A percentile compares a stretch with the other conserved stretches of the same genome.
Evolutionary conservation across 306 rosid genomes (phyloP).

Genomic region (Cucurbita maxima): DNA sequence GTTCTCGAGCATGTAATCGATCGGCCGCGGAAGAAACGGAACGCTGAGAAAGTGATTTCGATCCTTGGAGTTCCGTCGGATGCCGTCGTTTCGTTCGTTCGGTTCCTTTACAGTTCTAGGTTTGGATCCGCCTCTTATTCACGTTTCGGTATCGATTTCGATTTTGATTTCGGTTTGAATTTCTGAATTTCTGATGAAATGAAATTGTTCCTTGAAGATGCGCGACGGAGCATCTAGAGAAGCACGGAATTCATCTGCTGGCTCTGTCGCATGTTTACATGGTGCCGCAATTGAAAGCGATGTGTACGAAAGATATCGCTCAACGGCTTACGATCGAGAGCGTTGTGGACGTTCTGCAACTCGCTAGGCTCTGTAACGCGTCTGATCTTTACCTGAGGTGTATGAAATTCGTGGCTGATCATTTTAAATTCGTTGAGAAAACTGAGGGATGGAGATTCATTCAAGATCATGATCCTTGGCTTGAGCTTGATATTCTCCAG

Average conservation of each 20-base stretch:
- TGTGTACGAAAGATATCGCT: constrained; percentile 38
- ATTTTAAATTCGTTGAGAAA: constrained; percentile 56
- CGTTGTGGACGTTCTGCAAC: constrained; percentile 78
- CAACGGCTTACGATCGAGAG: constrained; percentile 47
- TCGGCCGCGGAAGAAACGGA: constrained; percentile 48
- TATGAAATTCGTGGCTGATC: constrained; percentile 38
- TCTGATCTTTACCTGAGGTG: constrained; percentile 76
- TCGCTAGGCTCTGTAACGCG: constrained; percentile 80
- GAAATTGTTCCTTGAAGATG: constrained; percentile 21
- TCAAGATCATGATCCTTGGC: constrained; percentile 61
- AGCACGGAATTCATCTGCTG: constrained; percentile 62
- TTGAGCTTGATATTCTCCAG: constrained; percentile 63
- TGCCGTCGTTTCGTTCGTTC: constrained; percentile 53
- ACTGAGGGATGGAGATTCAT: constrained; percentile 86
- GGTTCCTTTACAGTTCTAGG: constrained; percentile 65
- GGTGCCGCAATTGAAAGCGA: constrained; percentile 68
- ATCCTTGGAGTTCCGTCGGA: constrained; percentile 73
- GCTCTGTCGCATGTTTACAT: constrained; percentile 74
- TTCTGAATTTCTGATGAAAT: not conserved
- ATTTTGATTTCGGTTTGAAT: not conserved
- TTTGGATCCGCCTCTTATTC: not conserved
- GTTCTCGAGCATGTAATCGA: constrained; percentile 56
- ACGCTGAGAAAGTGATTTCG: constrained; percentile 42
- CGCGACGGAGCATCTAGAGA: constrained; percentile 47
- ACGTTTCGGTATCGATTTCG: not conserved